Conservation (phyloP, 192 early-diverging fungal species). For the Linderina pennispora region DNA sequence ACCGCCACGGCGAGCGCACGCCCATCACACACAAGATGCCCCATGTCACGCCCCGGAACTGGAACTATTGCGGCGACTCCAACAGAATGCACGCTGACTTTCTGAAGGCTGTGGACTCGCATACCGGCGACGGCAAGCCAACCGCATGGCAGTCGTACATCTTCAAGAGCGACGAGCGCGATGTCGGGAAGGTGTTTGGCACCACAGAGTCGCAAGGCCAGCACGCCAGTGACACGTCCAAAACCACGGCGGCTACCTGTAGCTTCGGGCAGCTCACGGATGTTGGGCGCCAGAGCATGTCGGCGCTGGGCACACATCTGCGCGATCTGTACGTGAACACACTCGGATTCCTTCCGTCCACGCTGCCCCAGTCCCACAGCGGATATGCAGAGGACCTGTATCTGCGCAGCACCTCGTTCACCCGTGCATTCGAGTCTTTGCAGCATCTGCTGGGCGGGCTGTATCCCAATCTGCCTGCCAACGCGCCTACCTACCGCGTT, state of each 20-base stretch:
- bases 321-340: constrained; percentile 51
- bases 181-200: constrained; percentile 15
- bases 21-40: constrained; percentile 16
- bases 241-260: constrained; percentile 22
- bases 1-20: constrained; percentile 48
- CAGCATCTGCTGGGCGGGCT: constrained; percentile 58
- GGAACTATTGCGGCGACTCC: constrained; percentile 37
- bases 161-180: constrained; percentile 13
- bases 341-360: constrained; percentile 35
- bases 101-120: constrained; percentile 9
- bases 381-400: constrained; percentile 35
- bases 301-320: constrained; percentile 40
- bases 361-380: background rate
- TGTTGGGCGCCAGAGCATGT: constrained; percentile 49
- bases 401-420: constrained; percentile 53
- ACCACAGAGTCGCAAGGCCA: constrained; percentile 3
- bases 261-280: constrained; percentile 57
- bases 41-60: constrained; percentile 18
- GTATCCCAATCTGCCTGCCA: constrained; percentile 34
- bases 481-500: constrained; percentile 9
- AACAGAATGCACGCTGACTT: constrained; percentile 31
- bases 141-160: constrained; percentile 13
- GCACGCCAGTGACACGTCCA: constrained; percentile 8
- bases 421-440: constrained; percentile 62
- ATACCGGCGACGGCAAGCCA: constrained; percentile 1